Evolutionary conservation across 768 basidiomycete genomes (phyloP).

Genomic region (Exidia glandulosa): DNA sequence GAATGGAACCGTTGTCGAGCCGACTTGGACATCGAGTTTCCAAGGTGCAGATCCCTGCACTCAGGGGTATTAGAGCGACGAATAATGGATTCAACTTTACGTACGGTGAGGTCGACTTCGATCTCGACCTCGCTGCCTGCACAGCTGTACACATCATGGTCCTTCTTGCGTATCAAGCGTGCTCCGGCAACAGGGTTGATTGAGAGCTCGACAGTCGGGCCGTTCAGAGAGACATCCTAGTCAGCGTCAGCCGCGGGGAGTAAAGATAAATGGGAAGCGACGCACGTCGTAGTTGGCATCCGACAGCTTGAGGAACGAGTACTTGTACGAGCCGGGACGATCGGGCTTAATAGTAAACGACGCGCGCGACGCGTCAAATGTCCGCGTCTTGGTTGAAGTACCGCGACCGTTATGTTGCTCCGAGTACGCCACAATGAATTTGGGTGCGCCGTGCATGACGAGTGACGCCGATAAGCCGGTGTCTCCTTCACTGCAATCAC

Average conservation of each 20-base stretch:
- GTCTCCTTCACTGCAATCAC: constrained; percentile 65
- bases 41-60: constrained; percentile 83
- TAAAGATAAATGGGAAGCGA: no score
- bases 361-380: constrained; percentile 57
- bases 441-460: constrained; percentile 78
- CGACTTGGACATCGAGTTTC: constrained; percentile 72
- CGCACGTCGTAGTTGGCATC: constrained; percentile 84
- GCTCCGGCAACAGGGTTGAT: constrained; percentile 84
- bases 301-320: constrained; percentile 66
- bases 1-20: constrained; percentile 47
- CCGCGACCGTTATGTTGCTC: constrained; percentile 60
- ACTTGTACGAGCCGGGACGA: constrained; percentile 79
- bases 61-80: no score
- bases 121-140: constrained; percentile 65
- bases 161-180: constrained; percentile 48
- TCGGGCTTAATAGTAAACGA: constrained; percentile 81
- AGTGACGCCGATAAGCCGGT: constrained; percentile 84
- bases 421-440: constrained; percentile 75
- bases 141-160: constrained; percentile 52
- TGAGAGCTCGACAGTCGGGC: constrained; percentile 72
- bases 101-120: constrained; percentile 70
- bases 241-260: no score
- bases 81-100: no score
- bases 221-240: constrained; percentile 59
- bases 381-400: constrained; percentile 40